These are phyloP conservation scores for Cytospora paraplurivora DNA, from an alignment of 2,329 filamentous ascomycete genomes.

Conservation along the genomic window DNA sequence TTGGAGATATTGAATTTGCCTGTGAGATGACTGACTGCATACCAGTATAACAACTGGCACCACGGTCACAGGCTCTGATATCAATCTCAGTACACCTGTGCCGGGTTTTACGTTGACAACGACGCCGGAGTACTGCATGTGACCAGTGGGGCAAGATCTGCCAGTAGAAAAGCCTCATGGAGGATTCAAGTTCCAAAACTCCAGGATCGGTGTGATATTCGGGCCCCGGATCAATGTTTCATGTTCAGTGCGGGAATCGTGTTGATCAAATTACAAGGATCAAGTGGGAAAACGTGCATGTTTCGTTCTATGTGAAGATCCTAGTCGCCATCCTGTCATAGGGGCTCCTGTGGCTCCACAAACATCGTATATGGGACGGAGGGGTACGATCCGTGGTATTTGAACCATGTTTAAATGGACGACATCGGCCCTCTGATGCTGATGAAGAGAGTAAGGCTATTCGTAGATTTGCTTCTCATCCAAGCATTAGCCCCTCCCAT, in stretches of 20 bases:
- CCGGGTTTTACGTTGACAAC: neutral
- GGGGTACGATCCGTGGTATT: neutral
- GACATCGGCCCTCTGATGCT: neutral
- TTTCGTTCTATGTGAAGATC: neutral
- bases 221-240: conserved; percentile 11
- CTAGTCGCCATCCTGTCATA: neutral
- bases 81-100: too few relatives aligned
- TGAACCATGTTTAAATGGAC: neutral
- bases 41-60: neutral
- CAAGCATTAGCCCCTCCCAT: neutral
- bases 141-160: too few relatives aligned
- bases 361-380: neutral
- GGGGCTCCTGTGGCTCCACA: neutral
- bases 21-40: too few relatives aligned
- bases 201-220: neutral
- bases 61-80: neutral
- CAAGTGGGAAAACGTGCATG: neutral
- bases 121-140: neutral
- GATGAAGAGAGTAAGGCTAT: neutral
- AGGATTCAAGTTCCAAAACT: too few relatives aligned
- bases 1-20: too few relatives aligned
- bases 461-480: too few relatives aligned
- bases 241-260: neutral
- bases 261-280: conserved; percentile 2
- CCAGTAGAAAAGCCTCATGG: too few relatives aligned